These are phyloP conservation scores for Stephania japonica DNA, from an alignment of 164 flowering plant species.

Conservation along the genomic window DNA sequence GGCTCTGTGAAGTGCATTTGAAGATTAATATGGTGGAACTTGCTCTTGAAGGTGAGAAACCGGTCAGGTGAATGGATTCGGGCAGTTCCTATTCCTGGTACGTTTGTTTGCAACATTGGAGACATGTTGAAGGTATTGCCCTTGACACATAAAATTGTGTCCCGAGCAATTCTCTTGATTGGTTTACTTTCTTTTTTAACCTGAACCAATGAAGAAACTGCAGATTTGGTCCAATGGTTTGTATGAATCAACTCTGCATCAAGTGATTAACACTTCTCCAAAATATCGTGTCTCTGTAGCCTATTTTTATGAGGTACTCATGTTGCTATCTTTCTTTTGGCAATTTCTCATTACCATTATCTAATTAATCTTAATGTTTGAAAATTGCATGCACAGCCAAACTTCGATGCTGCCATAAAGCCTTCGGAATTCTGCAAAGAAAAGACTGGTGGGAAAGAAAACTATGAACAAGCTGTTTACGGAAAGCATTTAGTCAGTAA, in stretches of 20 bases:
- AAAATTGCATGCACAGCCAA: conserved; percentile 44
- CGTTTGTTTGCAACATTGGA: conserved; percentile 95
- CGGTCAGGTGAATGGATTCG: conserved; percentile 83
- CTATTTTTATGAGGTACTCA: conserved; percentile 78
- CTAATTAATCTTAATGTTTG: neutral
- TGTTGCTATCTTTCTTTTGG: neutral
- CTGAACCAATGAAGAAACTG: conserved; percentile 9
- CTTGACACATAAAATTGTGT: neutral
- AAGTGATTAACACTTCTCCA: conserved; percentile 55
- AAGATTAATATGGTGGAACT: neutral
- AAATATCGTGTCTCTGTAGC: conserved; percentile 71
- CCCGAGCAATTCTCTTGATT: neutral
- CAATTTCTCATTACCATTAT: neutral
- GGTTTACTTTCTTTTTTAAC: neutral
- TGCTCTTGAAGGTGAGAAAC: conserved; percentile 66
- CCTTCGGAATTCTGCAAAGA: conserved; percentile 64
- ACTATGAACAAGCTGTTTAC: conserved; percentile 56
- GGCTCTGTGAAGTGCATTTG: neutral
- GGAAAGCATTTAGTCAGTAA: conserved; percentile 83
- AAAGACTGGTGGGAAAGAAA: conserved; percentile 47
- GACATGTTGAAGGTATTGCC: conserved; percentile 84
- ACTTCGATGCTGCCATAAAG: conserved; percentile 65
- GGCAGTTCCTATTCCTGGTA: conserved; percentile 81
- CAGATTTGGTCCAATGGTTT: conserved; percentile 82
- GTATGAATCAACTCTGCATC: conserved; percentile 85